Base-by-base conservation (phyloP, 2,329 filamentous ascomycete genomes). In the Parastagonospora nodorum region DNA sequence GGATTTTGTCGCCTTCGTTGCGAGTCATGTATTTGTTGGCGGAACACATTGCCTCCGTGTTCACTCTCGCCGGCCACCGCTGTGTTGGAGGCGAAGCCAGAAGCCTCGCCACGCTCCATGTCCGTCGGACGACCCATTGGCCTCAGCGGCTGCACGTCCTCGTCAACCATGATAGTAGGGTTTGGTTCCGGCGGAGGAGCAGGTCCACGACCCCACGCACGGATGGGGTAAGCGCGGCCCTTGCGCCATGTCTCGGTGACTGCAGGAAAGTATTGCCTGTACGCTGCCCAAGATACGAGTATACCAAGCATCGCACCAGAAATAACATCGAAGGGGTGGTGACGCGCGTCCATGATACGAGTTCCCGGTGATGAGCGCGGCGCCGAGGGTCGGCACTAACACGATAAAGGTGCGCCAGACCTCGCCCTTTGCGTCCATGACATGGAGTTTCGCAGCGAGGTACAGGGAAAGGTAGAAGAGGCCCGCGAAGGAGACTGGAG, bases 281-380 rank as follows among this genome's bases (percentile, higher is more conserved):
- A 85, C 1, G 81, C 73, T 28, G 76, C 73, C 71, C 75, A 82
- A 8, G 80, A 81, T 33, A 79, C 79, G 29, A 79, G 57, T 14
- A 83, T 74, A 4, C 83, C 83, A 2, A 85, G 70, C 8, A 80
- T 56, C 1, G 78, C 80, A 8, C 83, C 83, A 10, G 78, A 79
- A 35, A 85, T 75, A 28, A 85, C 83, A 57, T 85, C 83, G 64
- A 85, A 85, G 0, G 82, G 82, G 58, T 85, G 83, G 51, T 85
- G 83, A 12, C 83, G 77, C 16, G 82, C 82, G 58, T 85, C 83
- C 82, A 85, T 85, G 49, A 85, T 85, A 38, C 83, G 79, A 11
- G 79, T 80, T 32, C 81, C 81, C 79, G 5, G 82, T 80, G 45
- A 85, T 76, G 36, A 85, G 74, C 9, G 77, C 75, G 14, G 83